phyloP scores from a whole-genome alignment of 345 rosid species.

The Rhodamnia rubescens region DNA sequence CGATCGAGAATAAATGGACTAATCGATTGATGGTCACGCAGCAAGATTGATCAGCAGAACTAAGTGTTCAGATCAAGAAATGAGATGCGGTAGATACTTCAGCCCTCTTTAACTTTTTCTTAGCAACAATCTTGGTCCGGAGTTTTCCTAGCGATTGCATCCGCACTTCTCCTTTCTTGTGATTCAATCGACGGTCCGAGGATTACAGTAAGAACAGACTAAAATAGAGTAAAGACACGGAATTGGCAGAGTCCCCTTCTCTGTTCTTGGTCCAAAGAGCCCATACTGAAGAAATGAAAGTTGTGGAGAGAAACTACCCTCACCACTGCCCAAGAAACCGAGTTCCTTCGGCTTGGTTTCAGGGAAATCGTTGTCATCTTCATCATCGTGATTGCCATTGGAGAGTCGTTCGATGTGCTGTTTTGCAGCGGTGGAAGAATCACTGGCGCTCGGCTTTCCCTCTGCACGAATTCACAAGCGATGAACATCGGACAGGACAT shows the following conservation, averaged over 20 bases:
- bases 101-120: not conserved
- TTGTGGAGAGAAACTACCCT: too few species aligned
- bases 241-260: not conserved
- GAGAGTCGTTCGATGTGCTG: too few species aligned
- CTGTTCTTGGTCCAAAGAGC: not conserved
- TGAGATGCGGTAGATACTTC: not conserved
- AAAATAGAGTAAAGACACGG: not conserved
- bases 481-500: too few species aligned
- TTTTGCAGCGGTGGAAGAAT: too few species aligned
- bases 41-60: not conserved
- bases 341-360: too few species aligned
- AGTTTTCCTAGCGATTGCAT: not conserved
- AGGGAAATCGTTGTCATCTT: too few species aligned
- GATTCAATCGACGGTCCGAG: not conserved
- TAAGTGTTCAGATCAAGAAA: not conserved
- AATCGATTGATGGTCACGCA: not conserved
- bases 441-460: too few species aligned
- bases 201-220: not conserved
- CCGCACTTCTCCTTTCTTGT: not conserved
- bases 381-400: too few species aligned
- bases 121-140: not conserved
- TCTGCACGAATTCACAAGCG: too few species aligned
- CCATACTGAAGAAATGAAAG: too few species aligned
- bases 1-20: not conserved
- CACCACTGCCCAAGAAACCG: too few species aligned